Percentiles rank a stretch among this genome's conserved stretches.
These are phyloP conservation scores for Wallacemonas sp. DNA, from an alignment of 208 protist species.

Conservation along the genomic window DNA sequence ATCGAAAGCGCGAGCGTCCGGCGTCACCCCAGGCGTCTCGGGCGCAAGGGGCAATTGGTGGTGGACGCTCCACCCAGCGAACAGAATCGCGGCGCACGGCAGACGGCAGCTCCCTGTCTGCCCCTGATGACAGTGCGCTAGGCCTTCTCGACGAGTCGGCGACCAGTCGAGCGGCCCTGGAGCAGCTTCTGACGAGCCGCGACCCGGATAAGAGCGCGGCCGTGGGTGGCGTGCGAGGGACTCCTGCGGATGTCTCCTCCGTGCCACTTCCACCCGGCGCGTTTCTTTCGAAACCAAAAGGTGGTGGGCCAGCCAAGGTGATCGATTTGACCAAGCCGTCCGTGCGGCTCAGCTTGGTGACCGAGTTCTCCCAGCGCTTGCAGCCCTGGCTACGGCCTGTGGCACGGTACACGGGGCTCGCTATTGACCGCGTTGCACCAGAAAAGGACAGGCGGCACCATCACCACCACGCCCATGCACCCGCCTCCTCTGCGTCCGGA, in stretches of 20 bases:
- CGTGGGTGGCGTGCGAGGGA: too few relatives aligned
- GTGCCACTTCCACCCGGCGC: neutral
- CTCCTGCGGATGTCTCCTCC: too few relatives aligned
- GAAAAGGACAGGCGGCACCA: slow-evolving; percentile 40
- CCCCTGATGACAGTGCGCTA: slow-evolving; percentile 7
- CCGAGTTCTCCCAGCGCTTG: slow-evolving; percentile 39
- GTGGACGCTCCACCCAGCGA: slow-evolving; percentile 1
- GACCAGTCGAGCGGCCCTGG: slow-evolving; percentile 1
- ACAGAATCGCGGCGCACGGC: slow-evolving; percentile 18
- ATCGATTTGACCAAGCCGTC: slow-evolving; percentile 28
- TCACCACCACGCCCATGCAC: neutral
- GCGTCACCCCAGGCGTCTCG: too few relatives aligned
- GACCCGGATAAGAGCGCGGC: too few relatives aligned
- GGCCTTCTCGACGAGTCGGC: slow-evolving; percentile 16
- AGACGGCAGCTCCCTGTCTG: neutral
- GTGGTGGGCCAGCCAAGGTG: neutral
- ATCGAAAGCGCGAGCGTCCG: slow-evolving; percentile 35
- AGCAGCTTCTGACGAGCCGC: slow-evolving; percentile 2
- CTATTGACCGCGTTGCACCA: slow-evolving; percentile 54
- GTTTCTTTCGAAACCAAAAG: slow-evolving; percentile 16
- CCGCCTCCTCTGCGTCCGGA: neutral
- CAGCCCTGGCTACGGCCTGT: slow-evolving; percentile 59
- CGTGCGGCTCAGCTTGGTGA: slow-evolving; percentile 43
- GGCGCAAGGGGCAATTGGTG: slow-evolving; percentile 9
- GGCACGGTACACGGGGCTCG: slow-evolving; percentile 34